Evolutionary conservation across 306 rosid species (phyloP).

Genomic region (Gastrolobium villosum): DNA sequence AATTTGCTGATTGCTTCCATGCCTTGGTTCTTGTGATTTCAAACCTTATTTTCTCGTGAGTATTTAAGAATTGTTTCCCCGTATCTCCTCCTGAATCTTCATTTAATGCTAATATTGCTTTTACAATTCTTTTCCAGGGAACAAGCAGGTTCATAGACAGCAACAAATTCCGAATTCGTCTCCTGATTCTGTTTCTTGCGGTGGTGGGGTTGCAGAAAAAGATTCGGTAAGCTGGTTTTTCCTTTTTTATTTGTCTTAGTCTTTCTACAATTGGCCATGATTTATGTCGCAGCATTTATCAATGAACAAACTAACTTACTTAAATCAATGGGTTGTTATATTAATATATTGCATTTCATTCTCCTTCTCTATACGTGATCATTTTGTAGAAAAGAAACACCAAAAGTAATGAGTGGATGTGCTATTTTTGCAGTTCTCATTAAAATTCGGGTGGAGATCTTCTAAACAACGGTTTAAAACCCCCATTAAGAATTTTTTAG

Average conservation of each 20-base stretch:
- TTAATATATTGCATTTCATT: slow-evolving; percentile 4
- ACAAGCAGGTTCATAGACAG: slow-evolving; percentile 58
- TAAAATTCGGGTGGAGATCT: slow-evolving; percentile 69
- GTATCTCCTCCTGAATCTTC: slow-evolving; percentile 40
- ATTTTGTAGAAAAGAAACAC: slow-evolving; percentile 12
- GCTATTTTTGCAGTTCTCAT: slow-evolving; percentile 66
- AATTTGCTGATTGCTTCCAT: slow-evolving; percentile 22
- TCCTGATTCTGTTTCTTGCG: slow-evolving; percentile 66
- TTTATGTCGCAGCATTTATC: not conserved
- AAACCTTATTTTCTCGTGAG: not conserved
- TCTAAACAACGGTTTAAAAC: slow-evolving; percentile 68
- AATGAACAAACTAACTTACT: slow-evolving; percentile 19
- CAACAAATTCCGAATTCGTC: slow-evolving; percentile 52
- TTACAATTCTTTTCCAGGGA: slow-evolving; percentile 62
- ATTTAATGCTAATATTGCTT: slow-evolving; percentile 46
- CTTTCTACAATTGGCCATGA: not conserved
- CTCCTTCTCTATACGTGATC: slow-evolving; percentile 22
- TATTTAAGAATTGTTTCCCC: slow-evolving; percentile 22
- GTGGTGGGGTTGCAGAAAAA: slow-evolving; percentile 61
- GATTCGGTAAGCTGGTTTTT: slow-evolving; percentile 71
- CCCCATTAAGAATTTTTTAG: slow-evolving; percentile 79
- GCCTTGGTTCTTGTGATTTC: slow-evolving; percentile 46
- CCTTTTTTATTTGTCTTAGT: not conserved
- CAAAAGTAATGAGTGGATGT: slow-evolving; percentile 33
- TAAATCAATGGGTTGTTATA: slow-evolving; percentile 18